Conservation (phyloP, 257 asterid species). For the Voacanga thouarsii region DNA sequence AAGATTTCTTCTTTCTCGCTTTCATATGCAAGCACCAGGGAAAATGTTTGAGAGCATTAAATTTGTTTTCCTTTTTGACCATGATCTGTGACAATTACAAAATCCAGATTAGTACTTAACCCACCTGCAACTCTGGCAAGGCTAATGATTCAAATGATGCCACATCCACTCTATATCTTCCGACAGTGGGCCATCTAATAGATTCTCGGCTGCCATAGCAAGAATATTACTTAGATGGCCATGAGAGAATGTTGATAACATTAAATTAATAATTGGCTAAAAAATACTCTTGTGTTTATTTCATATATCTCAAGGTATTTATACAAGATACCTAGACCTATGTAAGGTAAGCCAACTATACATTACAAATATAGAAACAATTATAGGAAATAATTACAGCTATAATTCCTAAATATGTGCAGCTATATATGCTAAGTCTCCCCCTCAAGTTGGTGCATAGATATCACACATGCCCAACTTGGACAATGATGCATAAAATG, state of each 20-base stretch:
- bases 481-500: too few species aligned
- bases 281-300: too few species aligned
- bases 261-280: background rate
- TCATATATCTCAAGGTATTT: background rate
- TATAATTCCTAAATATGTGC: too few species aligned
- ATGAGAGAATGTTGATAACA: constrained; percentile 12
- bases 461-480: too few species aligned
- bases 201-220: constrained; percentile 55
- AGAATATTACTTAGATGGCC: constrained; percentile 20
- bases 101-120: constrained; percentile 16
- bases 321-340: too few species aligned
- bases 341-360: too few species aligned
- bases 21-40: background rate
- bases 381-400: too few species aligned
- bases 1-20: background rate
- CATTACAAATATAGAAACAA: too few species aligned
- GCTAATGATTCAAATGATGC: constrained; percentile 81
- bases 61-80: background rate
- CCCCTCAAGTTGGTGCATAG: too few species aligned
- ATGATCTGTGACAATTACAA: background rate
- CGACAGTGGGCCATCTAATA: constrained; percentile 80
- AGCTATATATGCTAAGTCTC: too few species aligned
- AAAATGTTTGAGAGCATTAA: background rate
- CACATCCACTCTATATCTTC: constrained; percentile 80
- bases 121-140: constrained; percentile 84